A percentile compares a stretch with the other conserved stretches of the same genome.
Conservation (phyloP, 805 yeast species). For the Saitoella complicata region DNA sequence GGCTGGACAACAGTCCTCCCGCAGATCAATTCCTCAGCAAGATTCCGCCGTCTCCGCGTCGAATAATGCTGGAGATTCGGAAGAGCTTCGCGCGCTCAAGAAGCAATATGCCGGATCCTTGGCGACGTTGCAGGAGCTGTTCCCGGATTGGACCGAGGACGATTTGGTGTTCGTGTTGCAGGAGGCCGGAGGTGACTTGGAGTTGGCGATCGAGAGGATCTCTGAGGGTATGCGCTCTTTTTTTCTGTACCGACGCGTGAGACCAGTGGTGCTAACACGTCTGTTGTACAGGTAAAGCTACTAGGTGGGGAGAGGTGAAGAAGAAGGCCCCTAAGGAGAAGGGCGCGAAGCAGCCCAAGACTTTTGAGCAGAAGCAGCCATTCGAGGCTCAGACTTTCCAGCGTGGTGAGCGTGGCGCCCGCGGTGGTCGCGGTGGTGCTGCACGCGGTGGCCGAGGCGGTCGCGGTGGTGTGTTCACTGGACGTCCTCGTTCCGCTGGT, state of each 20-base stretch:
- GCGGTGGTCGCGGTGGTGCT: conserved; percentile 11
- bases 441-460: conserved; percentile 11
- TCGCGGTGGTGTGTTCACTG: conserved; percentile 7
- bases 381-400: no score
- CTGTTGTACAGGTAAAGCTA: conserved; percentile 38
- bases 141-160: conserved; percentile 86
- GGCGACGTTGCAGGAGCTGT: conserved; percentile 52
- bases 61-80: no score
- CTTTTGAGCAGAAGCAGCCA: no score
- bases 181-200: conserved; percentile 59
- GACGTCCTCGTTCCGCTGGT: not conserved
- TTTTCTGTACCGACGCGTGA: not conserved
- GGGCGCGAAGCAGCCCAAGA: conserved; percentile 28
- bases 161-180: conserved; percentile 62
- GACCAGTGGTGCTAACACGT: not conserved
- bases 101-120: no score
- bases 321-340: conserved; percentile 30
- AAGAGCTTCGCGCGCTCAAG: no score
- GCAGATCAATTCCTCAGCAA: no score
- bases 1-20: no score
- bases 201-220: conserved; percentile 69
- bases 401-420: no score
- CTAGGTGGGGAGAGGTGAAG: conserved; percentile 88
- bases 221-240: conserved; percentile 36
- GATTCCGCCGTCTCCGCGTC: no score